A percentile compares a stretch with the other conserved stretches of the same genome.
Conservation (phyloP, 306 rosid genomes). For the Cicer judaicum region DNA sequence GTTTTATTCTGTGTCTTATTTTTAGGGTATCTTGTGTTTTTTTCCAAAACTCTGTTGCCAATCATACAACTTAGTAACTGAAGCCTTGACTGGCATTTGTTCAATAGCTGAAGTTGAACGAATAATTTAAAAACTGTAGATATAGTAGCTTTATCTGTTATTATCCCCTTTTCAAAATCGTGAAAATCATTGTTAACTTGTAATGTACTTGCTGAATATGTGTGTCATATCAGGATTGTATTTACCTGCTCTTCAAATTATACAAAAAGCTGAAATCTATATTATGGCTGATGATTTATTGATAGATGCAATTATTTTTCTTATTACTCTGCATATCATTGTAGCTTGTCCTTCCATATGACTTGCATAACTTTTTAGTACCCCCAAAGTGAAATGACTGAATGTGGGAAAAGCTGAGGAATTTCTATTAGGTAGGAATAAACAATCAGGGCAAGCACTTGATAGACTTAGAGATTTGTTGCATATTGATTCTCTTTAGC, state of each 20-base stretch:
- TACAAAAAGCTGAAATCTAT: conserved; percentile 12
- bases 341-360: background rate
- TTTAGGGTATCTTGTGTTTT: conserved; percentile 51
- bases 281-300: conserved; percentile 25
- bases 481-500: too few relatives aligned
- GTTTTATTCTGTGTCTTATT: conserved; percentile 52
- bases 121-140: conserved; percentile 28
- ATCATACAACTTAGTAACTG: conserved; percentile 39
- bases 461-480: conserved; percentile 10
- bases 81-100: conserved; percentile 43
- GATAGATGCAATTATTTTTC: background rate
- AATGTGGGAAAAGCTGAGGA: conserved; percentile 23
- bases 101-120: conserved; percentile 41
- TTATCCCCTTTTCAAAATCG: conserved; percentile 19
- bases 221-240: conserved; percentile 22
- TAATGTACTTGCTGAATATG: conserved; percentile 27
- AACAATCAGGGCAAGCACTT: conserved; percentile 36
- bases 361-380: conserved; percentile 5
- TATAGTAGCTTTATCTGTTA: conserved; percentile 23
- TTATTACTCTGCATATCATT: too few relatives aligned
- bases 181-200: conserved; percentile 18
- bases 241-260: conserved; percentile 27
- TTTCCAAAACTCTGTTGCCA: conserved; percentile 39
- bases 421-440: conserved; percentile 33
- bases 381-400: conserved; percentile 21